Base-by-base conservation (phyloP, 768 basidiomycete species). In the Boletus tylopilopsis region DNA sequence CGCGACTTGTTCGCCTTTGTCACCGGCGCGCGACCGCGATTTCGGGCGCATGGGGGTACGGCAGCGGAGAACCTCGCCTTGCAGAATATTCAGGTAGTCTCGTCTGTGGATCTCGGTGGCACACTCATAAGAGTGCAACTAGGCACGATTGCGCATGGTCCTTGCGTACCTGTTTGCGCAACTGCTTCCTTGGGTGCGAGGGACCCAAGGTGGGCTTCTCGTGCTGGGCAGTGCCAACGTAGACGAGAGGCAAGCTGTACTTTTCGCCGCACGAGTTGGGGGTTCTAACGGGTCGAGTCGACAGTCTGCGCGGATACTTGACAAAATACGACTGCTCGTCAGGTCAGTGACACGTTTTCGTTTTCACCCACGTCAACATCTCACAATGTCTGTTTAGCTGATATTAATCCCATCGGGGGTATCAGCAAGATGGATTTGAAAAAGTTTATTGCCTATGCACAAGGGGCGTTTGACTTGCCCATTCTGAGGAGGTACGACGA, bases 191-290 rank as follows among this genome's bases (percentile, higher is more conserved):
- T 97, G 90, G 86, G 90, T 87, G 0, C 75, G 94, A 53, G 92
- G 94, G 0, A 80, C 81, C 61, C 68, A 69, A 34, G 96, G 96
- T 1, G 91, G 92, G 6, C 68, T 99, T 30, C 81, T 98, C 22
- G 96, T 98, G 1, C 78, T 98, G n/a, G 96, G 96, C 2, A 94
- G 91, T 55, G 94, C 96, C 16, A 98, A 98, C 62, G 96, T 99
- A 2, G 96, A 99, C 61, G 96, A 98, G 73, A 95, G 91, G 92
- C 86, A 49, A 24, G 64, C 54, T 38, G 45, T n/a, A 6, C 35
- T 29, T 19, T 3, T 22, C 5, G 19, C 33, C 6, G 6, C 33
- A n/a, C n/a, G n/a, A n/a, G n/a, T n/a, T n/a, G n/a, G n/a, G n/a
- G n/a, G n/a, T n/a, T n/a, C n/a, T n/a, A n/a, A n/a, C n/a, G n/a